Evolutionary conservation across 2,329 filamentous ascomycete species (phyloP), one percentile per base, ranked within the genome.

Genomic region (Aspergillus luchuensis): DNA sequence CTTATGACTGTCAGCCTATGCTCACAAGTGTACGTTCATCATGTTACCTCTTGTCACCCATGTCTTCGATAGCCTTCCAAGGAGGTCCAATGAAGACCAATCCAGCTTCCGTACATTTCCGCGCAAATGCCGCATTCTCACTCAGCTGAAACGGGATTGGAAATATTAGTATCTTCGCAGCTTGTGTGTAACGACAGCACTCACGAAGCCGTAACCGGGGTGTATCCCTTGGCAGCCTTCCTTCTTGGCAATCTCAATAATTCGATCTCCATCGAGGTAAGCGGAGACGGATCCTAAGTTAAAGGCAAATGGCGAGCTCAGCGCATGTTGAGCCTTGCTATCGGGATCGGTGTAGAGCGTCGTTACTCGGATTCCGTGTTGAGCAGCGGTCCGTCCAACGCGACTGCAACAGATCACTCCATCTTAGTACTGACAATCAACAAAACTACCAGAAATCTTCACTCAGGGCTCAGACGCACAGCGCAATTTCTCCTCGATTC

Each of bases 331-430:
- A 30, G 92, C 89, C 63, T 82, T 83, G 60, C 91, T 89, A 76
- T 99, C 95, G 41, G 94, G 91, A 67, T 96, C 91, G 7, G 95
- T 99, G 78, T 97, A 99, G 61, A 99, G 85, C 0, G 94, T 97
- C 0, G 94, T 97, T 17, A 94, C 96, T 63, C 89, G 88, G 72
- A 99, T 96, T 60, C 95, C 94, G 73, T 97, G 90, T 65, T 90
- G 87, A 54, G 91, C 84, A 36, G 95, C 95, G 21, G 95, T 99
- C 67, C 89, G 87, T 67, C 93, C 90, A 67, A 99, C 95, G 67
- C 95, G 91, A 63, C 83, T 85, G 43, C 8, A 58, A 30, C 25
- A 13, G 58, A 50, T 64, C 48, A 68, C 60, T 17, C 25, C 15
- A 11, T 2, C 54, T 45, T 45, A 65, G 66, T 57, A 60, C 39